Conservation (phyloP, 2,329 filamentous ascomycete species). For the Sclerotinia spermophila region DNA sequence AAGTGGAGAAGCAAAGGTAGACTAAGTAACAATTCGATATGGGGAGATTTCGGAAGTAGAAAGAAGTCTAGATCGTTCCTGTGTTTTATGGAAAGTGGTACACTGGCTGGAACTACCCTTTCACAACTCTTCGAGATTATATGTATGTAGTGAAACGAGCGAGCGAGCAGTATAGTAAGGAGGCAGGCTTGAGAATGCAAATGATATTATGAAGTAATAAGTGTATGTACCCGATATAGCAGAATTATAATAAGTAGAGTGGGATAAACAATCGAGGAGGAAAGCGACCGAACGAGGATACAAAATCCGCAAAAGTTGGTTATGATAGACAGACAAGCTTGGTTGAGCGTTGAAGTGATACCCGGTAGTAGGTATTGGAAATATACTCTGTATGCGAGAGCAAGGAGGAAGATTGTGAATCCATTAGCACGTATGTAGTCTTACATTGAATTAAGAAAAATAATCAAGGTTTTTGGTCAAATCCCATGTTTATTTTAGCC, state of each 20-base stretch:
- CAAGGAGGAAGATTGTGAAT: not conserved
- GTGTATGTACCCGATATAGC: not conserved
- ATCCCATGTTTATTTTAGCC: not conserved
- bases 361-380: too few species aligned
- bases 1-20: not conserved
- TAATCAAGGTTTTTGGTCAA: not conserved
- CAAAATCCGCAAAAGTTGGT: slow-evolving; percentile 5
- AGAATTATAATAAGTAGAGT: too few species aligned
- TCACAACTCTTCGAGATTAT: not conserved
- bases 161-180: not conserved
- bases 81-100: not conserved
- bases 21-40: not conserved
- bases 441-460: not conserved
- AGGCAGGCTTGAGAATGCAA: not conserved
- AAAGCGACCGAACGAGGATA: slow-evolving; percentile 2
- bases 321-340: not conserved
- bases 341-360: not conserved
- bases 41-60: not conserved
- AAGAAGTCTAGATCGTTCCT: slow-evolving; percentile 6
- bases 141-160: not conserved
- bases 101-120: not conserved
- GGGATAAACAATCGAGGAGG: not conserved
- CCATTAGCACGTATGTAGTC: too few species aligned
- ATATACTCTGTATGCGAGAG: not conserved
- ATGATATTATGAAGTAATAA: not conserved